phyloP scores from a whole-genome alignment of 1,284 basidiomycete species.

The Fomes fomentarius region DNA sequence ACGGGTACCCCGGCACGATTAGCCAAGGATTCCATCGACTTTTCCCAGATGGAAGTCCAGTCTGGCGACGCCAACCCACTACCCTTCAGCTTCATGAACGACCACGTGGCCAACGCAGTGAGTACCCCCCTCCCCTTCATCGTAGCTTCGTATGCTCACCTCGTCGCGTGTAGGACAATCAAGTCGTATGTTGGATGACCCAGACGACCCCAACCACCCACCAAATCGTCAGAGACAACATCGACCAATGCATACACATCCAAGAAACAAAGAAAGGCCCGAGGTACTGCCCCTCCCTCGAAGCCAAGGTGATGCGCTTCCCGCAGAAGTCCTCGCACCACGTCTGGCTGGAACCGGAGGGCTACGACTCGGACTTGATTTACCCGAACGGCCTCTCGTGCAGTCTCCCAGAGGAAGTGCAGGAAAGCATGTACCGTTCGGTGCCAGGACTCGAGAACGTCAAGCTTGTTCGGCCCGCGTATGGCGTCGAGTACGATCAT shows the following conservation, averaged over 20 bases:
- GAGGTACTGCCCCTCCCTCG: conserved; percentile 89
- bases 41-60: conserved; percentile 59
- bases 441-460: conserved; percentile 85
- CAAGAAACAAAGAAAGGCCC: conserved; percentile 89
- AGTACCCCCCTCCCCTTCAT: conserved; percentile 8
- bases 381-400: conserved; percentile 92
- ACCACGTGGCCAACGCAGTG: conserved; percentile 45
- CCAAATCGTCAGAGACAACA: conserved; percentile 69
- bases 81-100: conserved; percentile 59
- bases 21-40: conserved; percentile 72
- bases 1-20: conserved; percentile 90
- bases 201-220: conserved; percentile 76
- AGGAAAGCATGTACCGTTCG: conserved; percentile 79
- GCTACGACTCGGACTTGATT: conserved; percentile 84
- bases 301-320: conserved; percentile 85
- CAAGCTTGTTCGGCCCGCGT: conserved; percentile 81
- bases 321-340: conserved; percentile 71
- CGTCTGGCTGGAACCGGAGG: conserved; percentile 92
- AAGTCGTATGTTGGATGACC: conserved; percentile 78
- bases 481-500: conserved; percentile 93
- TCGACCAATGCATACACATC: conserved; percentile 82
- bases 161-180: no score
- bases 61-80: conserved; percentile 60
- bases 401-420: conserved; percentile 83
- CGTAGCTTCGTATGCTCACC: no score